Conservation (phyloP, 1,139 yeast species). For the Sugiyamaella xylanicola region DNA sequence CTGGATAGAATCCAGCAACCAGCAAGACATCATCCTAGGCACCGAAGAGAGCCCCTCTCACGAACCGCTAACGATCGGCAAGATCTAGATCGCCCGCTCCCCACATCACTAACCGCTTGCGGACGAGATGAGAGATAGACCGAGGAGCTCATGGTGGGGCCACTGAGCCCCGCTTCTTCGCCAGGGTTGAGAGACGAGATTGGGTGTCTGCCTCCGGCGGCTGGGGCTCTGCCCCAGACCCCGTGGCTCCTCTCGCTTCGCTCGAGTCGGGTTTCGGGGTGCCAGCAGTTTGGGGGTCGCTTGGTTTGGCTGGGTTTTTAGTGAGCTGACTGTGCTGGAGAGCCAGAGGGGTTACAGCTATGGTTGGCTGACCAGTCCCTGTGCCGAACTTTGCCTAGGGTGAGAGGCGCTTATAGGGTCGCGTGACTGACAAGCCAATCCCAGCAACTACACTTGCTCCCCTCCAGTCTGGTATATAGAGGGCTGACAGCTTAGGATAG, state of each 20-base stretch:
- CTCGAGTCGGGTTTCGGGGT: background rate
- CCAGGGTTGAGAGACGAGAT: background rate
- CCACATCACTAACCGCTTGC: background rate
- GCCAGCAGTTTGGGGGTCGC: too few relatives aligned
- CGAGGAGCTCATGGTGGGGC: background rate
- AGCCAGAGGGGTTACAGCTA: too few relatives aligned
- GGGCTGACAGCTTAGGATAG: too few relatives aligned
- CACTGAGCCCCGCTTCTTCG: background rate
- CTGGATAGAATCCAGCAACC: too few relatives aligned
- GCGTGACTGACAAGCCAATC: too few relatives aligned
- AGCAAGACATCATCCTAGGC: too few relatives aligned
- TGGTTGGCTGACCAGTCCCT: too few relatives aligned
- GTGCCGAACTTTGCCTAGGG: background rate
- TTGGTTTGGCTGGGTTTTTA: too few relatives aligned
- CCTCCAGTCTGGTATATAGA: too few relatives aligned
- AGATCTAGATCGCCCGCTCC: background rate
- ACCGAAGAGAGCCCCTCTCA: too few relatives aligned
- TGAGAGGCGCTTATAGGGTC: background rate
- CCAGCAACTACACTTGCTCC: too few relatives aligned
- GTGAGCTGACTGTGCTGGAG: too few relatives aligned
- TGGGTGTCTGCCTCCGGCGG: background rate
- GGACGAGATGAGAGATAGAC: background rate
- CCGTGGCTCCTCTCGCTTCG: constrained; percentile 1
- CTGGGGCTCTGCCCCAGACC: constrained; percentile 3
- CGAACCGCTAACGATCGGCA: background rate